Percentiles rank a stretch among this genome's conserved stretches.
Evolutionary conservation across 2,329 filamentous ascomycete species (phyloP).

Genomic region (Cyanodermella asteris): DNA sequence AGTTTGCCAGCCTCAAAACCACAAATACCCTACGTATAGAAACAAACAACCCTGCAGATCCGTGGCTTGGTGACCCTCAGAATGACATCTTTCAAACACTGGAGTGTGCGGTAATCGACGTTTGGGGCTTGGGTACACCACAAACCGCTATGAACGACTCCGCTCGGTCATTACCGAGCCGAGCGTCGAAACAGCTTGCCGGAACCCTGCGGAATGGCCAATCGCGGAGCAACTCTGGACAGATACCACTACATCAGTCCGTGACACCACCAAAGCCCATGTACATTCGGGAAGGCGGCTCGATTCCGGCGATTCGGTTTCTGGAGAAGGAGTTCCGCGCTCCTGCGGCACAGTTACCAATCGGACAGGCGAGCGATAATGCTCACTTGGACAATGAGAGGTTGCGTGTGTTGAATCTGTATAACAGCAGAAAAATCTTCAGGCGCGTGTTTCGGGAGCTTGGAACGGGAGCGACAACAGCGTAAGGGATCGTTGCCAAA

Average conservation of each 20-base stretch:
- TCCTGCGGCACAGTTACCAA: conserved; percentile 78
- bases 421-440: conserved; percentile 85
- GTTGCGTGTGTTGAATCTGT: conserved; percentile 65
- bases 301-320: conserved; percentile 84
- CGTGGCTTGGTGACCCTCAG: conserved; percentile 80
- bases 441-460: conserved; percentile 59
- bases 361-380: conserved; percentile 80
- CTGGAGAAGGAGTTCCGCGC: conserved; percentile 84
- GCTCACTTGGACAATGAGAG: conserved; percentile 92
- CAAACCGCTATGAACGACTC: conserved; percentile 8
- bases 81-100: conserved; percentile 83
- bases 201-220: too few species aligned
- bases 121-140: conserved; percentile 38
- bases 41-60: conserved; percentile 84
- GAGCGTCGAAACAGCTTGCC: conserved; percentile 10
- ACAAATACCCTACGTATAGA: conserved; percentile 61
- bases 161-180: conserved; percentile 16
- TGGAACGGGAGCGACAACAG: too few species aligned
- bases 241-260: conserved; percentile 1
- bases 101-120: conserved; percentile 62
- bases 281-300: conserved; percentile 89
- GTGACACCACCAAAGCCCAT: conserved; percentile 35
- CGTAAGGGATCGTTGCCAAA: too few species aligned
- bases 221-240: too few species aligned
- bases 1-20: conserved; percentile 55